phyloP scores from a whole-genome alignment of 73 alveolate genomes.

The Uronychia setigera region DNA sequence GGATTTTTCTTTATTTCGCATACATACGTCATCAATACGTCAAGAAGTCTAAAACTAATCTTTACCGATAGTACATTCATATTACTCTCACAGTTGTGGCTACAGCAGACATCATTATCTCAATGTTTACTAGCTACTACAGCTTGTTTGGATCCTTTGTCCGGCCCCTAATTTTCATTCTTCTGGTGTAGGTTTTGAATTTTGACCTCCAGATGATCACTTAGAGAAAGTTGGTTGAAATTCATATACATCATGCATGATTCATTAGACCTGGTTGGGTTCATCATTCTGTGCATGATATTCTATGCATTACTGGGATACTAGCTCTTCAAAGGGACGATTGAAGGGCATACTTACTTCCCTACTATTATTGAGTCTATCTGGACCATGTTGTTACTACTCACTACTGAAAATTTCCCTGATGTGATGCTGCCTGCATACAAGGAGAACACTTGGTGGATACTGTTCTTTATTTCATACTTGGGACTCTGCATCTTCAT shows the following conservation, averaged over 20 bases:
- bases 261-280: slow-evolving; percentile 34
- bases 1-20: slow-evolving; percentile 14
- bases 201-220: not conserved
- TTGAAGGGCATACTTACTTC: slow-evolving; percentile 49
- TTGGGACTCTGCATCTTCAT: slow-evolving; percentile 24
- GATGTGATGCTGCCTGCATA: slow-evolving; percentile 49
- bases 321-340: slow-evolving; percentile 24
- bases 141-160: slow-evolving; percentile 21
- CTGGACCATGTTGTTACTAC: slow-evolving; percentile 33
- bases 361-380: slow-evolving; percentile 15
- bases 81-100: slow-evolving; percentile 10
- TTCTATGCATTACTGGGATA: slow-evolving; percentile 47
- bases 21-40: slow-evolving; percentile 5
- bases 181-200: slow-evolving; percentile 1
- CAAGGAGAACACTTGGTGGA: not conserved
- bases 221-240: slow-evolving; percentile 56
- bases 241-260: slow-evolving; percentile 34
- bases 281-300: slow-evolving; percentile 24
- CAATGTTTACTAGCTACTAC: not conserved
- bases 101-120: slow-evolving; percentile 16
- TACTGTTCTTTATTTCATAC: slow-evolving; percentile 32
- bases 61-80: slow-evolving; percentile 2
- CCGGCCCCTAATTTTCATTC: slow-evolving; percentile 17
- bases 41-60: not conserved
- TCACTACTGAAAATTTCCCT: slow-evolving; percentile 64